Evolutionary conservation across 768 basidiomycete genomes (phyloP), one percentile per base, ranked within the genome.

Genomic region (Psilocybe tampanensis): DNA sequence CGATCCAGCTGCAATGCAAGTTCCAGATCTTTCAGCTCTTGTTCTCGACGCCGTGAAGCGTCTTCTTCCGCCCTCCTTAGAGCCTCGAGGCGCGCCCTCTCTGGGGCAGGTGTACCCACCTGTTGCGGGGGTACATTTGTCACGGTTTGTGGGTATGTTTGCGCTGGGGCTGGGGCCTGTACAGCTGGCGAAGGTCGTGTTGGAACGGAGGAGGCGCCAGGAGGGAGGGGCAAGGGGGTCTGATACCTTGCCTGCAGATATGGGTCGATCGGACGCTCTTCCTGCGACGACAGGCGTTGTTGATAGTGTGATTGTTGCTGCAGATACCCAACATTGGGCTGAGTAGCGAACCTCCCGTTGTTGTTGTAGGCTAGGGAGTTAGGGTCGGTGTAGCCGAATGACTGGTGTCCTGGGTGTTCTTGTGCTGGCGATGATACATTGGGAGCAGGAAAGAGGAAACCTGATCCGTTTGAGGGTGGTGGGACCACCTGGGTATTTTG

Each of bases 1-100:
- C n/a, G n/a, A 63, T 86, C 85, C 15, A 86, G 67, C 67, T 78
- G 72, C 61, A 81, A 69, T 22, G 83, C 84, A 11, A 85, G 68
- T 65, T 82, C 82, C 55, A 72, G 61, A 65, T 81, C 80, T 66
- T 63, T 71, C 58, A 75, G 63, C 54, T 80, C 79, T 55, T 80
- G 80, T 32, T 68, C 72, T 52, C 71, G 70, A 24, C 70, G 67
- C 45, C 57, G 61, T n/a, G 66, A 64, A 29, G 73, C 73, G 47
- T 75, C 78, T 61, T 73, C 64, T 65, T 83, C 76, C 55, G 72
- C 69, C 61, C 71, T 61, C 59, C 70, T 60, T 50, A 75, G 66
- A 9, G 70, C 70, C 52, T 71, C 65, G 12, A 75, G 39, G 12
- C 73, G 69, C 17, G 66, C 61, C 47, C 59, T 62, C 61, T 82